Evolutionary conservation across 495 filamentous ascomycete genomes (phyloP).

Genomic region (Penicillium antarcticum): DNA sequence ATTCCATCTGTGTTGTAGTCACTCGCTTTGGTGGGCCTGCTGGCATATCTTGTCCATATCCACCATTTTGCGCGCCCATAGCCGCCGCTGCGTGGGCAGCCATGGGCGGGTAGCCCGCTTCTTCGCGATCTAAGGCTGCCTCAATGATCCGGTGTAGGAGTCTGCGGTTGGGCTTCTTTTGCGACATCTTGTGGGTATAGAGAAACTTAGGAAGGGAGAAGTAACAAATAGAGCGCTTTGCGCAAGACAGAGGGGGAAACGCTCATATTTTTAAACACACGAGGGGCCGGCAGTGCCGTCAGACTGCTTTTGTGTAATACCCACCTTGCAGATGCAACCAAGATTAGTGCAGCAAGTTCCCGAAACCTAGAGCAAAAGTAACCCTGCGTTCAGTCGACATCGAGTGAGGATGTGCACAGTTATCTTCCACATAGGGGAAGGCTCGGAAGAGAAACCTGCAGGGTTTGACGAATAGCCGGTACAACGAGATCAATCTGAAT

Average conservation of each 20-base stretch:
- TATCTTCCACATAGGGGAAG: constrained; percentile 13
- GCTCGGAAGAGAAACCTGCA: constrained; percentile 10
- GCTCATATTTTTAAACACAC: constrained; percentile 13
- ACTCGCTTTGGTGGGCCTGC: constrained; percentile 14
- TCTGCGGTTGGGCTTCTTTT: constrained; percentile 6
- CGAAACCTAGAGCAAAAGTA: constrained; percentile 6
- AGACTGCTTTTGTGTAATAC: not conserved
- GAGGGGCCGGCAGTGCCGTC: constrained; percentile 1
- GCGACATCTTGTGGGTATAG: constrained; percentile 7
- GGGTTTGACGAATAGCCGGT: constrained; percentile 7
- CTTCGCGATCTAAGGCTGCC: constrained; percentile 17
- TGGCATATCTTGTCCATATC: constrained; percentile 2
- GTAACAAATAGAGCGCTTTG: not conserved
- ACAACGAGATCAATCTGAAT: constrained; percentile 5
- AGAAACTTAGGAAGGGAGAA: not conserved
- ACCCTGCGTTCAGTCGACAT: constrained; percentile 4
- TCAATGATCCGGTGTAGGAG: constrained; percentile 15
- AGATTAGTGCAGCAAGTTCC: constrained; percentile 4
- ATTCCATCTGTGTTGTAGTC: constrained; percentile 17
- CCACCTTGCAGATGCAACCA: constrained; percentile 9
- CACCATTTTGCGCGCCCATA: not conserved
- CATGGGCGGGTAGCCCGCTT: constrained; percentile 18
- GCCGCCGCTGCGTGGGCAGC: constrained; percentile 15
- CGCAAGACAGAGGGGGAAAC: not conserved
- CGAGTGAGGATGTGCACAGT: constrained; percentile 12